Conservation (phyloP, 2,329 filamentous ascomycete genomes). For the Fusarium goolgardi region DNA sequence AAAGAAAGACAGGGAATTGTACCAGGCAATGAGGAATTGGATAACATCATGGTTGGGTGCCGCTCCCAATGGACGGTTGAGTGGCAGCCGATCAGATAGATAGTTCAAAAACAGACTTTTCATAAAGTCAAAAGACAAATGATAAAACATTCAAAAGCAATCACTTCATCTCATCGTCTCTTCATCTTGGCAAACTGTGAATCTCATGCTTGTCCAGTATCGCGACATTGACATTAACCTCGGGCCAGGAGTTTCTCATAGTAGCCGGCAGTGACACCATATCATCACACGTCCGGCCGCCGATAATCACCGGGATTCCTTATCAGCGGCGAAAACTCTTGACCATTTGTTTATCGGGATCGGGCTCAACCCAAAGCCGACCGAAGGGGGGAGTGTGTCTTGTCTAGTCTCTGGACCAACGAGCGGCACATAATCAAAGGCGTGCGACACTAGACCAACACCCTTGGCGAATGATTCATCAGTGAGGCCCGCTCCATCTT, state of each 20-base stretch:
- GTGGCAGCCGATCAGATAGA: constrained; percentile 44
- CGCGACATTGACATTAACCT: constrained; percentile 9
- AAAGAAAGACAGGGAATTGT: constrained; percentile 33
- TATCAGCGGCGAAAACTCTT: constrained; percentile 38
- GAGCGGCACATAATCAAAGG: constrained; percentile 7
- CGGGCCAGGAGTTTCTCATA: constrained; percentile 25
- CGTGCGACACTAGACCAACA: constrained; percentile 11
- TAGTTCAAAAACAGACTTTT: constrained; percentile 37
- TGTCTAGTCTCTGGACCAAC: constrained; percentile 25
- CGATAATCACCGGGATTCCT: constrained; percentile 23
- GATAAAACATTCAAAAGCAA: constrained; percentile 40
- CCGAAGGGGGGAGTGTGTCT: constrained; percentile 5
- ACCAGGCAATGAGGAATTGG: constrained; percentile 33
- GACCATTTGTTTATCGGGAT: constrained; percentile 33
- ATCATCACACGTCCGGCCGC: constrained; percentile 1
- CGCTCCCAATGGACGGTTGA: constrained; percentile 44
- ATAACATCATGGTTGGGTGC: constrained; percentile 31
- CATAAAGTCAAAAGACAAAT: constrained; percentile 26
- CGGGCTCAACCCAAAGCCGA: constrained; percentile 37
- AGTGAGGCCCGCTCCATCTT: constrained; percentile 33
- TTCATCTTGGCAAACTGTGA: constrained; percentile 15
- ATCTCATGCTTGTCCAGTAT: background rate
- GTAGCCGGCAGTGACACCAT: constrained; percentile 28
- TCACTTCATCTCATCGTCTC: constrained; percentile 2
- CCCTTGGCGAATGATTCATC: constrained; percentile 42